These are phyloP conservation scores for Ceratocystis cubensis DNA, from an alignment of 2,329 filamentous ascomycete species.

Conservation along the genomic window DNA sequence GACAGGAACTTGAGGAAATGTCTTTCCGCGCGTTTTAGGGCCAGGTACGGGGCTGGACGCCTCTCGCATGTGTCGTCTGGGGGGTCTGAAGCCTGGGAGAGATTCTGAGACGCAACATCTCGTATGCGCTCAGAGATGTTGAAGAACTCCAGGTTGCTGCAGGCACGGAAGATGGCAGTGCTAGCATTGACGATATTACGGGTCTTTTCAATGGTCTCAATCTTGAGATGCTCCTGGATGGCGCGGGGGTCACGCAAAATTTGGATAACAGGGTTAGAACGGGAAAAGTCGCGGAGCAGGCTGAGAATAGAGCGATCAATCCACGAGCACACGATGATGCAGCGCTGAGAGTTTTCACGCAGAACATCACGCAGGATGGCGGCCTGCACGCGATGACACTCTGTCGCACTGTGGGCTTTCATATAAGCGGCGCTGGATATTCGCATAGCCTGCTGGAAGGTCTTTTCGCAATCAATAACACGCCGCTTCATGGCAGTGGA, in stretches of 20 bases:
- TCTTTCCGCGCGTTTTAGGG: conserved; percentile 53
- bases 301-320: conserved; percentile 51
- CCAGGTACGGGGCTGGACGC: conserved; percentile 47
- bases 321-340: conserved; percentile 61
- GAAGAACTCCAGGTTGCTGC: conserved; percentile 65
- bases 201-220: conserved; percentile 44
- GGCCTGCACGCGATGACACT: conserved; percentile 52
- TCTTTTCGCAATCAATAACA: conserved; percentile 55
- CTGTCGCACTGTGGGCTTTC: conserved; percentile 45
- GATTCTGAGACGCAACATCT: conserved; percentile 22
- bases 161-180: conserved; percentile 47
- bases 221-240: conserved; percentile 49
- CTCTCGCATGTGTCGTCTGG: conserved; percentile 26
- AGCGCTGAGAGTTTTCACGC: conserved; percentile 43
- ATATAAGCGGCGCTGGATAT: conserved; percentile 51
- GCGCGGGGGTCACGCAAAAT: conserved; percentile 52
- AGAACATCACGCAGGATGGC: conserved; percentile 50
- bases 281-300: conserved; percentile 48
- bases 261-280: conserved; percentile 57
- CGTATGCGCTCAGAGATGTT: conserved; percentile 50
- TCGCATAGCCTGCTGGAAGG: conserved; percentile 53
- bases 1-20: conserved; percentile 59
- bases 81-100: conserved; percentile 17
- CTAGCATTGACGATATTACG: conserved; percentile 46
- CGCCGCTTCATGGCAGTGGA: conserved; percentile 56